These are phyloP conservation scores for Discostella stelligeroides DNA, from an alignment of 108 stramenopile species.

Conservation along the genomic window DNA sequence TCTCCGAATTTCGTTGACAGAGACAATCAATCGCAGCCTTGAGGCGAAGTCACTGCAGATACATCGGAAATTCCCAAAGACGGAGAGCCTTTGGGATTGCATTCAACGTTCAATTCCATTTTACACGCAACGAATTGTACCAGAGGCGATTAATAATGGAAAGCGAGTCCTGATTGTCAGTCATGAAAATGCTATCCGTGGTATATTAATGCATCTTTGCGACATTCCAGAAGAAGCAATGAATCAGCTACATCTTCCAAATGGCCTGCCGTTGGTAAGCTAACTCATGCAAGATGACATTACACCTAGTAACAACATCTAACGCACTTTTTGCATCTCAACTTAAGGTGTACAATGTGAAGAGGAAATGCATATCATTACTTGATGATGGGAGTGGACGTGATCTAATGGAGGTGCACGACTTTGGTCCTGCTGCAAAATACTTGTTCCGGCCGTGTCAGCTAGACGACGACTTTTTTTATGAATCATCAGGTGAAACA, in stretches of 20 bases:
- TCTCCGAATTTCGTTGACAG: constrained; percentile 69
- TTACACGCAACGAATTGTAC: constrained; percentile 87
- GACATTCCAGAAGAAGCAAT: constrained; percentile 95
- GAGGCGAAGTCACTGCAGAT: constrained; percentile 65
- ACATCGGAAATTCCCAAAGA: constrained; percentile 84
- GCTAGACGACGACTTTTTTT: too few species aligned
- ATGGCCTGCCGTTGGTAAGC: constrained; percentile 95
- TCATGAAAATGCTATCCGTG: constrained; percentile 98
- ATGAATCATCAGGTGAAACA: too few species aligned
- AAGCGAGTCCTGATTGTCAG: constrained; percentile 96
- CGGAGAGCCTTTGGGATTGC: constrained; percentile 91
- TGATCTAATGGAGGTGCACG: constrained; percentile 83
- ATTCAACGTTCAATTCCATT: constrained; percentile 91
- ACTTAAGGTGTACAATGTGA: constrained; percentile 88
- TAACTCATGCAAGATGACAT: too few species aligned
- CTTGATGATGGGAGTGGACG: constrained; percentile 86
- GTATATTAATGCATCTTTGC: constrained; percentile 96
- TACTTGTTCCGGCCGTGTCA: constrained; percentile 84
- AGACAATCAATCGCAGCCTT: constrained; percentile 80
- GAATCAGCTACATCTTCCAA: constrained; percentile 93
- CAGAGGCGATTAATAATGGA: constrained; percentile 84
- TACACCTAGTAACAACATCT: too few species aligned
- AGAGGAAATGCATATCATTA: constrained; percentile 75
- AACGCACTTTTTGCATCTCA: too few species aligned
- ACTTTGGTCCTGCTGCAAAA: constrained; percentile 83